Evolutionary conservation across 495 filamentous ascomycete species (phyloP), one percentile per base, ranked within the genome.

Genomic region (Chlorociboria aeruginascens): DNA sequence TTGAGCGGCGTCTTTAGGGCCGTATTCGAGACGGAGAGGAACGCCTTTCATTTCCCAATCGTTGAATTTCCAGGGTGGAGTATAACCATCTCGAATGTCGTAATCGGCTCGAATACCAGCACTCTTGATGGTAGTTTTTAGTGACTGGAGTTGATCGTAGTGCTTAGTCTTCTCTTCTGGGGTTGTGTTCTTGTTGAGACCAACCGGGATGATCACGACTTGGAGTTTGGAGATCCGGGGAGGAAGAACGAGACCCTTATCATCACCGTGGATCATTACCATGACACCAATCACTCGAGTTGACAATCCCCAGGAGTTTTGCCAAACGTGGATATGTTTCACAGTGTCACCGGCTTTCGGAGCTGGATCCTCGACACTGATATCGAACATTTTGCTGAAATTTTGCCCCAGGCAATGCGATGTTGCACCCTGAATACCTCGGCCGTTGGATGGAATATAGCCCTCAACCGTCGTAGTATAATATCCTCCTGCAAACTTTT

Each of bases 311-410:
- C 92, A 98, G 6, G 86, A 94, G 70, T 98, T 98, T 63, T 98
- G 92, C 87, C 89, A 97, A 25, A 97, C 89, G 56, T 86, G 62
- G 47, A 95, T 64, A 49, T 83, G 77, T 44, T 72, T 66, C 45
- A 76, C 73, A 60, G 72, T 78, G 61, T 90, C 82, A 36, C 80
- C 86, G 32, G 79, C 76, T 64, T 86, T 86, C 42, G 72, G 66
- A 43, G 77, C 71, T 10, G 93, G 93, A 59, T 96, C 88, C 65
- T 98, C 90, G 13, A 98, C 89, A 0, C 83, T 88, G 66, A 98
- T 95, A 61, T 86, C 80, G 66, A 96, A 98, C 92, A 98, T 98
- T 66, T 86, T 95, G 62, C 81, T 85, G 73, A 98, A 96, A 66
- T 97, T 95, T 65, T 95, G 89, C 29, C 92, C 92, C 1, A 98